Evolutionary conservation across 495 filamentous ascomycete species (phyloP).

Genomic region (Pyrenula aspistea): DNA sequence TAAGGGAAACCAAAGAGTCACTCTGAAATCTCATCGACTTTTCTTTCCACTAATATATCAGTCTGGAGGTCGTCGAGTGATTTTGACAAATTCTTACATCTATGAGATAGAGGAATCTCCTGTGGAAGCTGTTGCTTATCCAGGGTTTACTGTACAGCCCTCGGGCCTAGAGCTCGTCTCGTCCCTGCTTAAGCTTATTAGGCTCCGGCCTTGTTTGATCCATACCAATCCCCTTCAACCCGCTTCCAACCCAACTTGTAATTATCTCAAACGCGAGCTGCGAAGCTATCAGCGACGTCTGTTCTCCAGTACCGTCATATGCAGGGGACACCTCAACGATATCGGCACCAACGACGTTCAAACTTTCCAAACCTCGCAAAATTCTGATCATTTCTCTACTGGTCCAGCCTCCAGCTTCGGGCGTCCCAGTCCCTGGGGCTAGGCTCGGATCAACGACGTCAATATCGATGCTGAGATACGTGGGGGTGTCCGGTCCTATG

Average conservation of each 20-base stretch:
- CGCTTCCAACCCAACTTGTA: conserved; percentile 49
- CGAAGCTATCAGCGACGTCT: conserved; percentile 32
- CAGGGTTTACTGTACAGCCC: not conserved
- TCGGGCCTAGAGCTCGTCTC: not conserved
- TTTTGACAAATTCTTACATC: too few relatives aligned
- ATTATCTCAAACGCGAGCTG: conserved; percentile 52
- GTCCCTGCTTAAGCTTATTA: not conserved
- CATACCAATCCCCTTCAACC: conserved; percentile 14
- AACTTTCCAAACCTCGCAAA: conserved; percentile 13
- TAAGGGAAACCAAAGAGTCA: too few relatives aligned
- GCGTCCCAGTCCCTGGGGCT: conserved; percentile 18
- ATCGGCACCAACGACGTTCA: conserved; percentile 19
- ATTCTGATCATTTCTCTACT: conserved; percentile 17
- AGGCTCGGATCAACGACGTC: conserved; percentile 13
- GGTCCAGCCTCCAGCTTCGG: conserved; percentile 20
- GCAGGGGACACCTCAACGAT: conserved; percentile 36
- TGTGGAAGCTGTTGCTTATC: too few relatives aligned
- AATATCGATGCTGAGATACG: not conserved
- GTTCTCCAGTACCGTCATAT: conserved; percentile 35
- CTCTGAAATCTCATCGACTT: too few relatives aligned
- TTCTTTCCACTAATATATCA: too few relatives aligned
- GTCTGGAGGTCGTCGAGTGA: too few relatives aligned
- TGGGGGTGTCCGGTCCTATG: too few relatives aligned
- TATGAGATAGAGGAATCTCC: too few relatives aligned
- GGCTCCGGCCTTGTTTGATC: conserved; percentile 1